Conservation (phyloP, 2,329 filamentous ascomycete genomes). For the Penicillium hesseltinei region DNA sequence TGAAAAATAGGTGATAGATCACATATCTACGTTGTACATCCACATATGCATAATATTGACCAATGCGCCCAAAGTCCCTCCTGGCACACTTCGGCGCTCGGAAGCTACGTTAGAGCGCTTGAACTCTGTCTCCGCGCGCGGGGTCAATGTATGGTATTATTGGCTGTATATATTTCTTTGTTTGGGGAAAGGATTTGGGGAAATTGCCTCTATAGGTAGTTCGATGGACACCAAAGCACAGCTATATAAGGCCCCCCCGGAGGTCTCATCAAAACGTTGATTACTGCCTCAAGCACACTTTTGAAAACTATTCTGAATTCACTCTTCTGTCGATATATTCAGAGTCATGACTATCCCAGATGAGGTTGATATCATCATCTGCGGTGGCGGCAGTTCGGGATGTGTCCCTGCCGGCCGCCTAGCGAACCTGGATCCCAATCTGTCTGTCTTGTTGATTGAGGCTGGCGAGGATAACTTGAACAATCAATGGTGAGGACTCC, state of each 20-base stretch:
- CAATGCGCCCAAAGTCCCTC: not conserved
- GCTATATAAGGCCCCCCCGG: not conserved
- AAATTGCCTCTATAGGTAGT: not conserved
- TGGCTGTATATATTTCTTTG: not conserved
- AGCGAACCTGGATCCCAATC: slow-evolving; percentile 73
- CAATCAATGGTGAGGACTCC: slow-evolving; percentile 60
- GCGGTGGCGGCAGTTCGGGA: slow-evolving; percentile 65
- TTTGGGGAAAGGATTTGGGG: not conserved
- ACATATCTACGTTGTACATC: not conserved
- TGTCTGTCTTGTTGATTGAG: slow-evolving; percentile 68
- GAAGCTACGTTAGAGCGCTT: not conserved
- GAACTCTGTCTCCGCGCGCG: slow-evolving; percentile 8
- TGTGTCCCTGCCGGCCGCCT: slow-evolving; percentile 49
- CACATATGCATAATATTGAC: not conserved
- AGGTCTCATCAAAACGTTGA: not conserved
- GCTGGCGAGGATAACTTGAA: slow-evolving; percentile 72
- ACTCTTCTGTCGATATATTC: not conserved
- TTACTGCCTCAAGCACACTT: not conserved
- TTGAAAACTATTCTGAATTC: not conserved
- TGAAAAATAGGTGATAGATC: not conserved
- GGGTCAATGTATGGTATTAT: not conserved
- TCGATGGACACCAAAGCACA: not conserved
- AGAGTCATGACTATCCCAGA: slow-evolving; percentile 64
- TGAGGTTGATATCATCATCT: slow-evolving; percentile 78
- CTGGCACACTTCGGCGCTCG: not conserved